phyloP scores from a whole-genome alignment of 805 yeast genomes.

The Blastobotrys robertii region DNA sequence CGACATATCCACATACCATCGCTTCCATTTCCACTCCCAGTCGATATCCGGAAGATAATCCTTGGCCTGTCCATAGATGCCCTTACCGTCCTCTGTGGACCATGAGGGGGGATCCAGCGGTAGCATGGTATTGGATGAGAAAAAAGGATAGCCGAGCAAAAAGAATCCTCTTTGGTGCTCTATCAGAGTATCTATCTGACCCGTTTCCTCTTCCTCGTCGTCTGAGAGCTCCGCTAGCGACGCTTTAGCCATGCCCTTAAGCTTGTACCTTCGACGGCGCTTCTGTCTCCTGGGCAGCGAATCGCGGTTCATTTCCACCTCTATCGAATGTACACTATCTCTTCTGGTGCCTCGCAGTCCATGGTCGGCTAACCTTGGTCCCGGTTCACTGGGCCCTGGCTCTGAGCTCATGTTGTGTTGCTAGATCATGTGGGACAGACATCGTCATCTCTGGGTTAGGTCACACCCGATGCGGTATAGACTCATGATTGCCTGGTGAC shows the following conservation, averaged over 20 bases:
- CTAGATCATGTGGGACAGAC: no score
- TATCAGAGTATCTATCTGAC: constrained; percentile 24
- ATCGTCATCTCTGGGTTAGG: no score
- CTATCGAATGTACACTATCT: background rate
- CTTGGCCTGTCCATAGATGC: constrained; percentile 23
- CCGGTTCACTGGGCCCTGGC: background rate
- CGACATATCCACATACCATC: constrained; percentile 66
- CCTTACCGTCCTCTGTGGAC: constrained; percentile 24
- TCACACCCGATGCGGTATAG: no score
- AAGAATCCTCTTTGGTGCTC: constrained; percentile 35
- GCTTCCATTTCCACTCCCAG: constrained; percentile 62
- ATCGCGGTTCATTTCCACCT: background rate
- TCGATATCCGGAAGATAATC: constrained; percentile 41
- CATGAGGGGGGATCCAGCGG: constrained; percentile 32
- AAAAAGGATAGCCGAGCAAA: constrained; percentile 29
- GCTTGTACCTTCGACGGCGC: no score
- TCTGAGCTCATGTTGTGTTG: no score
- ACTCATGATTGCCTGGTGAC: no score
- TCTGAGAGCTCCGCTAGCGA: constrained; percentile 1
- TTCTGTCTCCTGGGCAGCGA: background rate
- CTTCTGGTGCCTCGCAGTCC: background rate
- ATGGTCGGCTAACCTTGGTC: background rate
- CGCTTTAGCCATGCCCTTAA: no score
- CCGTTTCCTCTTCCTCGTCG: constrained; percentile 8
- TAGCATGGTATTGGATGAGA: constrained; percentile 27